Evolutionary conservation across 2,329 filamentous ascomycete genomes (phyloP).

Genomic region (Tympanopsis confertula): DNA sequence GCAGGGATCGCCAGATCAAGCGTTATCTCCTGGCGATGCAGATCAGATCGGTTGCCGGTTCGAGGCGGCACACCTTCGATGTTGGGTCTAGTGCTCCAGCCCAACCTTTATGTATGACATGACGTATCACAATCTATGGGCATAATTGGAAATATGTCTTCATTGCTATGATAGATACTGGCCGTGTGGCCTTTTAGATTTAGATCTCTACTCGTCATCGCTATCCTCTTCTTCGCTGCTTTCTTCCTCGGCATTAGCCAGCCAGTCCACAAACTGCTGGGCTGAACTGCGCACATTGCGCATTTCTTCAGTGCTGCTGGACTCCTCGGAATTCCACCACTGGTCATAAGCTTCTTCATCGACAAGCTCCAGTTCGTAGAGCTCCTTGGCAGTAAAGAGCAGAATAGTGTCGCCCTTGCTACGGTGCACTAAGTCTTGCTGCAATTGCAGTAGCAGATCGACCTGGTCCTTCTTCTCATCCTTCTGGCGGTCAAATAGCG

Average conservation of each 20-base stretch:
- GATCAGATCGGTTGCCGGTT: no score
- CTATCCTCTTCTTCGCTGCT: conserved; percentile 56
- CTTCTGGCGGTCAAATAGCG: conserved; percentile 41
- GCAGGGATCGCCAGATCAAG: no score
- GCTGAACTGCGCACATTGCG: conserved; percentile 61
- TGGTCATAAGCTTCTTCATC: conserved; percentile 79
- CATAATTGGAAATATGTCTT: no score
- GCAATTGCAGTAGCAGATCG: conserved; percentile 72
- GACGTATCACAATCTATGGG: no score
- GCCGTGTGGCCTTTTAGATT: no score
- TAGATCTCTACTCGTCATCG: conserved; percentile 23
- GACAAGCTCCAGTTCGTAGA: conserved; percentile 74
- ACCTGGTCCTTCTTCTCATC: conserved; percentile 67
- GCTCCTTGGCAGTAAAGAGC: conserved; percentile 66
- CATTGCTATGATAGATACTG: no score
- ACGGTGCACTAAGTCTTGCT: conserved; percentile 63
- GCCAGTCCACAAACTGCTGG: conserved; percentile 69
- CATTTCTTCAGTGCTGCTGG: conserved; percentile 58
- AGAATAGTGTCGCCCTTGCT: conserved; percentile 58
- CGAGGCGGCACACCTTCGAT: no score
- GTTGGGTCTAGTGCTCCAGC: no score
- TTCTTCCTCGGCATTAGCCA: conserved; percentile 65
- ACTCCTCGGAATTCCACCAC: conserved; percentile 75
- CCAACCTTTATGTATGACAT: no score
- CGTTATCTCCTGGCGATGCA: no score